phyloP scores from a whole-genome alignment of 495 filamentous ascomycete species.

The Aeminium ludgeri region DNA sequence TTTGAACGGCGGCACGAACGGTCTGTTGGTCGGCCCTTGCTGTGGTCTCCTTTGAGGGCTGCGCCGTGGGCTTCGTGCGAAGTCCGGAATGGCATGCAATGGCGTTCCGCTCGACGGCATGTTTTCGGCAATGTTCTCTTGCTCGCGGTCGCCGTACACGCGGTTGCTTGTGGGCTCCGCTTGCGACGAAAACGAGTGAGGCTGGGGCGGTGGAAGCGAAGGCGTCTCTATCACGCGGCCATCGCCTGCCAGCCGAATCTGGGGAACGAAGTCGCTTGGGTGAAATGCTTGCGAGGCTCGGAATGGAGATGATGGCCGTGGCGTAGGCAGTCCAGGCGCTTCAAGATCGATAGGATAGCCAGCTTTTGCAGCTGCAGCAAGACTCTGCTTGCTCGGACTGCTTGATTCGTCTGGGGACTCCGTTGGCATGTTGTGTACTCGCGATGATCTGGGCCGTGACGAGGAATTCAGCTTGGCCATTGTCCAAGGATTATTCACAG shows the following conservation, averaged over 20 bases:
- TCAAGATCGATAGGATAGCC: neutral
- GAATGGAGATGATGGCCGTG: constrained; percentile 14
- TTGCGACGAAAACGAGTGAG: neutral
- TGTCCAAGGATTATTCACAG: constrained; percentile 40
- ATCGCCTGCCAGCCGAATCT: constrained; percentile 2
- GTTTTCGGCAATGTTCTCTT: neutral
- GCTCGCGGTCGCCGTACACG: neutral
- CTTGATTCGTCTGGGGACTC: too few relatives aligned
- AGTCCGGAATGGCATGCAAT: constrained; percentile 16
- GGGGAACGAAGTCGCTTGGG: constrained; percentile 4
- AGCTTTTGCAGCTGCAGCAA: neutral
- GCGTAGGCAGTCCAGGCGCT: constrained; percentile 6
- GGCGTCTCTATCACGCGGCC: constrained; percentile 7
- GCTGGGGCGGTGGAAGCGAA: neutral
- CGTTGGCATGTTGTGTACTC: too few relatives aligned
- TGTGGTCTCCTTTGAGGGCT: constrained; percentile 10
- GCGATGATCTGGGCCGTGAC: neutral
- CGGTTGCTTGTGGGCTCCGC: neutral
- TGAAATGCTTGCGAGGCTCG: neutral
- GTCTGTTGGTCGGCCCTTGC: constrained; percentile 18
- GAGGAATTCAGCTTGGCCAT: constrained; percentile 41
- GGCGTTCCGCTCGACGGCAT: constrained; percentile 13
- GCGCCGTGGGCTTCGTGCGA: constrained; percentile 3
- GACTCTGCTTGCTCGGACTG: too few relatives aligned
- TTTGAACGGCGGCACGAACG: constrained; percentile 24